These are phyloP conservation scores for Vaccinium darrowii DNA, from an alignment of 148 eudicot genomes.

Conservation along the genomic window DNA sequence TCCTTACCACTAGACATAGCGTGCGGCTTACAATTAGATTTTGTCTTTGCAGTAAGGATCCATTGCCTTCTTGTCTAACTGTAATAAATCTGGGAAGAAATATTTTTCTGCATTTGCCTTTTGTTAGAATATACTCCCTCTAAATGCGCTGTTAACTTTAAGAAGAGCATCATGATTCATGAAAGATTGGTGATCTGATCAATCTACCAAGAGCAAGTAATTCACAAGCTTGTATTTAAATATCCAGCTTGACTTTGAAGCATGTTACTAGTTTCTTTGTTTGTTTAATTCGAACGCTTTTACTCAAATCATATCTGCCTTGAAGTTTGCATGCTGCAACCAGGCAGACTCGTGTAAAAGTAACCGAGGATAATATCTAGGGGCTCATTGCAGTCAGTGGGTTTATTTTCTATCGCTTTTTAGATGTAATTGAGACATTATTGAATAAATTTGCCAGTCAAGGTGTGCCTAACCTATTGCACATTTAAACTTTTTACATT, in stretches of 20 bases:
- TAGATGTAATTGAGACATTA: not conserved
- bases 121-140: not conserved
- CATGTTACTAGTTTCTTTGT: not conserved
- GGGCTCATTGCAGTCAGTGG: not conserved
- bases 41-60: not conserved
- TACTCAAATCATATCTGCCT: slow-evolving; percentile 10
- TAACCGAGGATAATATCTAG: not conserved
- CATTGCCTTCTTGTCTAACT: not conserved
- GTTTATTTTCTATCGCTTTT: not conserved
- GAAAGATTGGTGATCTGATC: not conserved
- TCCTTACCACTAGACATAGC: not conserved
- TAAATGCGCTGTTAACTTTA: not conserved
- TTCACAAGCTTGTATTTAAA: not conserved
- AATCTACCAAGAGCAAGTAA: not conserved
- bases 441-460: not conserved
- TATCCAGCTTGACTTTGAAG: not conserved
- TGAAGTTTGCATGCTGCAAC: not conserved
- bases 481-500: not conserved
- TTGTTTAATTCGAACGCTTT: not conserved
- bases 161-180: not conserved
- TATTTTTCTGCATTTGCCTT: not conserved
- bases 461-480: not conserved
- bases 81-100: not conserved
- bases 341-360: not conserved
- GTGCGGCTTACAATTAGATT: not conserved